A percentile compares a stretch with the other conserved stretches of the same genome.
phyloP scores from a whole-genome alignment of 306 rosid genomes.

The Castanea crenata region DNA sequence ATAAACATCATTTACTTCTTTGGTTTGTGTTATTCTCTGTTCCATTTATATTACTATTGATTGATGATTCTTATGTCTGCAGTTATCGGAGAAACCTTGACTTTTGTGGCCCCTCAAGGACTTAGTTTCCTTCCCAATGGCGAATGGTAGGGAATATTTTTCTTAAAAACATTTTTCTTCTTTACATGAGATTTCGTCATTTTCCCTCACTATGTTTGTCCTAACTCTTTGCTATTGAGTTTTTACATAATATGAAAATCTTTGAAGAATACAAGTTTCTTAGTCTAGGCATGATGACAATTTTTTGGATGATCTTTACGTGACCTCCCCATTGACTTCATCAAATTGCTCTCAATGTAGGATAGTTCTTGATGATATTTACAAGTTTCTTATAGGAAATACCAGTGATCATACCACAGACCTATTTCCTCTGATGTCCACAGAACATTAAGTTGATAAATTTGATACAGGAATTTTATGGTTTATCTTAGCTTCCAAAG shows the following conservation, averaged over 20 bases:
- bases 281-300: background rate
- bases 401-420: background rate
- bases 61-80: constrained; percentile 31
- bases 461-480: background rate
- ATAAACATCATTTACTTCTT: background rate
- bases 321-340: background rate
- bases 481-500: background rate
- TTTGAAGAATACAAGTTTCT: background rate
- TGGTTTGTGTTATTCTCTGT: background rate
- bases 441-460: background rate
- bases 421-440: background rate
- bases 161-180: background rate
- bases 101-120: constrained; percentile 59
- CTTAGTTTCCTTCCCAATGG: constrained; percentile 75
- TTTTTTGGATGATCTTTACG: background rate
- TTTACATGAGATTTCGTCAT: background rate
- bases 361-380: background rate
- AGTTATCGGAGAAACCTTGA: constrained; percentile 91
- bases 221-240: background rate
- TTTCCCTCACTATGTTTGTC: background rate
- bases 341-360: background rate
- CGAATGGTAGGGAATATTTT: constrained; percentile 67
- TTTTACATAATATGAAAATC: background rate
- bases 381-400: background rate
- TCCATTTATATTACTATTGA: constrained; percentile 18